phyloP scores from a whole-genome alignment of 2,329 filamentous ascomycete species.

The Aspergillus vadensis region DNA sequence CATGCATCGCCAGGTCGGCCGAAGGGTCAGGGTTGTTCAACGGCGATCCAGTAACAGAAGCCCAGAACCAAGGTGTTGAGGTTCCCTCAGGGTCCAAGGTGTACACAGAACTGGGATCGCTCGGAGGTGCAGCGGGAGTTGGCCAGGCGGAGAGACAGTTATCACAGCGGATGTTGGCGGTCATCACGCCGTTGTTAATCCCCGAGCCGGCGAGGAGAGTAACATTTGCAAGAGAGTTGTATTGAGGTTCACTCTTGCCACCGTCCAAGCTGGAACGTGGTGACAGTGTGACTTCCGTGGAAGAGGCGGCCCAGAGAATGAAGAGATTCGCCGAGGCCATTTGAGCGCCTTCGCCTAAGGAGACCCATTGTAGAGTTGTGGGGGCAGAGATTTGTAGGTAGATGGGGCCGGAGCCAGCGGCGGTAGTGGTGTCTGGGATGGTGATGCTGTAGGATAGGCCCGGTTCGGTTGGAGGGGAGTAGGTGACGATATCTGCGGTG shows the following conservation, averaged over 20 bases:
- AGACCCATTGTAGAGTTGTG: not conserved
- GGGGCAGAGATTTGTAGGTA: not conserved
- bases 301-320: not conserved
- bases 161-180: not conserved
- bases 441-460: slow-evolving; percentile 3
- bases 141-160: not conserved
- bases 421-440: not conserved
- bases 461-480: not conserved
- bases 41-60: not conserved
- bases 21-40: not conserved
- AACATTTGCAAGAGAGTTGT: not conserved
- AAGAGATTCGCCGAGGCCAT: not conserved
- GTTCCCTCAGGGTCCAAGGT: not conserved
- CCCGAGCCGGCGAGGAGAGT: not conserved
- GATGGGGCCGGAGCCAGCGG: not conserved
- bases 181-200: not conserved
- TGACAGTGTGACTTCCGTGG: not conserved
- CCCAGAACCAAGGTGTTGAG: not conserved
- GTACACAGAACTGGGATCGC: not conserved
- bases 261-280: not conserved
- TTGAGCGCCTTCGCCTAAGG: not conserved
- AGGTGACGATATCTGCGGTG: not conserved
- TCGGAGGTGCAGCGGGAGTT: not conserved
- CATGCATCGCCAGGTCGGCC: not conserved
- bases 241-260: not conserved